Evolutionary conservation across 2,329 filamentous ascomycete species (phyloP), one percentile per base, ranked within the genome.

Genomic region (Colletotrichum australisinense): DNA sequence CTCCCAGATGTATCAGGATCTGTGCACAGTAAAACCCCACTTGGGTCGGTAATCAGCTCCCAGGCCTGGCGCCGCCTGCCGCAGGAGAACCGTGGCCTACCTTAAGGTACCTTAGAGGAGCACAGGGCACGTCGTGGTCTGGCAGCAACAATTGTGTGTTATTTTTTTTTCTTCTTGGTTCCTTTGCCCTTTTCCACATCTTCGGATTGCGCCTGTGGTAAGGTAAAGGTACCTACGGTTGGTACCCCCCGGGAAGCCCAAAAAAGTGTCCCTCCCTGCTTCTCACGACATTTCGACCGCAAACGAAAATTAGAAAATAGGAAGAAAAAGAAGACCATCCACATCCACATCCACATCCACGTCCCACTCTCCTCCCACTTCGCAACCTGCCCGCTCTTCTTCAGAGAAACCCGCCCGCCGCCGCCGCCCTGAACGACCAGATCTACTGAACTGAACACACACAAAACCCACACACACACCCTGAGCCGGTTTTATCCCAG

Each of bases 71-170:
- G 42, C 19, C 14, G 32, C 30, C 28, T 55, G 32, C 30, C 16
- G 56, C 30, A 63, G 57, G 28, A 30, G 56, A 38, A 22, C 63
- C 14, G 55, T 62, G n/a, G 57, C 58, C 2, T 32, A 32, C 58
- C 26, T 26, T 26, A n/a, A 26, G 24, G 24, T 26, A 26, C 24
- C 24, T 28, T 53, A 53, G 66, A 70, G 56, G 53, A 74, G 74
- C 74, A 75, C 72, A 74, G 74, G 74, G 68, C 74, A 75, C 53
- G 56, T 57, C 58, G 65, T 72, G 67, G 72, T 74, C 72, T 67
- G 24, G 32, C 32, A 62, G 60, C 49, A 24, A 38, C 62, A 38
- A 64, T 59, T 69, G 69, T 72, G 57, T 58, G 42, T 59, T 67
- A 56, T 58, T 72, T 74, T 67, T 69, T 56, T 55, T 42, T 19